Evolutionary conservation across 495 filamentous ascomycete species (phyloP), one percentile per base, ranked within the genome.

Genomic region (Penicilliopsis zonata): DNA sequence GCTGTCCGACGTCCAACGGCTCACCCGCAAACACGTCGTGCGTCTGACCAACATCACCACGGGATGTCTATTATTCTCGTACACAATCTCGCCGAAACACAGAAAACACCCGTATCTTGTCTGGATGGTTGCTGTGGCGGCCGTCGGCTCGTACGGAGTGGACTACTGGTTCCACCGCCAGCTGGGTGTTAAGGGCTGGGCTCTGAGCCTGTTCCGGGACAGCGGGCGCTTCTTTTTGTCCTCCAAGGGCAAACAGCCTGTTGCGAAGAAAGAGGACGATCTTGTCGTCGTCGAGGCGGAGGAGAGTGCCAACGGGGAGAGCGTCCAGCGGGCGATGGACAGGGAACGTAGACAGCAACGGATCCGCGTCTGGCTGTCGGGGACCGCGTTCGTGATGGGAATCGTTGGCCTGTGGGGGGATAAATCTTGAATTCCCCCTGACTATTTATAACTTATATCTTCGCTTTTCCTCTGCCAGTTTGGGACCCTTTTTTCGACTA

Each of bases 371-470:
- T 70, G 53, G 8, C 50, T 88, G 17, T 65, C 70, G 16, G 78
- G 78, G 2, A 9, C 79, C 34, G 84, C 72, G 0, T 78, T 92
- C 47, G 47, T 70, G 20, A 77, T 93, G 63, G 75, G 73, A 3
- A 71, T 93, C 24, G 67, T 94, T 14, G 86, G 86, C 1, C 70
- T 93, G 40, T 94, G 86, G 86, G 86, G 86, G 1, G 86, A 94
- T 64, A 79, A 78, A 13, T 61, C 59, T n/a, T 49, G 38, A 37
- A n/a, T n/a, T n/a, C n/a, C n/a, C n/a, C n/a, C n/a, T n/a, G n/a
- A n/a, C n/a, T n/a, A n/a, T n/a, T n/a, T n/a, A n/a, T n/a, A n/a
- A n/a, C n/a, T n/a, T n/a, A n/a, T n/a, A n/a, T n/a, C n/a, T n/a
- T n/a, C n/a, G n/a, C n/a, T n/a, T n/a, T n/a, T n/a, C n/a, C n/a